phyloP scores from a whole-genome alignment of 148 eudicot genomes.

The Silene conica region DNA sequence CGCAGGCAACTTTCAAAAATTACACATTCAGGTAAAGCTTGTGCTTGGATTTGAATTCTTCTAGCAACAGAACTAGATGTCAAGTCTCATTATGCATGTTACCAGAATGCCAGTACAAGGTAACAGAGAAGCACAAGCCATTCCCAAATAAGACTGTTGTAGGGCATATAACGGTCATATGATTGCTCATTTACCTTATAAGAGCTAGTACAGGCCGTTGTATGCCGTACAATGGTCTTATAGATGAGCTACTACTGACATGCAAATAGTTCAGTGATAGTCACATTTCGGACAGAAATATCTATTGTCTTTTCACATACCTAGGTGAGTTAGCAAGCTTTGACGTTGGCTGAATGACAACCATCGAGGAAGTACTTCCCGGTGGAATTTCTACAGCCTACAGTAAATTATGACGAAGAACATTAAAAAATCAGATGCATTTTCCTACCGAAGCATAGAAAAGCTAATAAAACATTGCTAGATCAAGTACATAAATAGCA shows the following conservation, averaged over 20 bases:
- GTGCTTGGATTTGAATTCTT: neutral
- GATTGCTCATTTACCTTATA: too few relatives aligned
- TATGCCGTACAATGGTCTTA: too few relatives aligned
- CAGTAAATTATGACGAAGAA: conserved; percentile 17
- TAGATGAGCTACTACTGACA: too few relatives aligned
- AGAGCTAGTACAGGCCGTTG: too few relatives aligned
- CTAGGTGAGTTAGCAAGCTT: conserved; percentile 47
- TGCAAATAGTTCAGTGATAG: too few relatives aligned
- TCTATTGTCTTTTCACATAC: conserved; percentile 26
- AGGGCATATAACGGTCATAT: too few relatives aligned
- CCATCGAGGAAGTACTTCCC: conserved; percentile 33
- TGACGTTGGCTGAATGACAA: conserved; percentile 35
- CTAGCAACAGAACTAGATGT: too few relatives aligned
- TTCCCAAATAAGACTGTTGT: too few relatives aligned
- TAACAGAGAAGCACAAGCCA: too few relatives aligned
- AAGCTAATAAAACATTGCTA: neutral
- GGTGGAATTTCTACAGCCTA: conserved; percentile 47
- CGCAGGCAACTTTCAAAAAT: neutral
- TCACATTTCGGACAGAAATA: too few relatives aligned
- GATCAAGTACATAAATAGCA: neutral
- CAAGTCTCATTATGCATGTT: too few relatives aligned
- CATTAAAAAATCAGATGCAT: conserved; percentile 7
- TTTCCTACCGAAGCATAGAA: neutral
- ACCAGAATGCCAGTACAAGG: too few relatives aligned
- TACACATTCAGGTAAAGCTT: neutral